phyloP scores from a whole-genome alignment of 768 basidiomycete species.

The Russula sp. region DNA sequence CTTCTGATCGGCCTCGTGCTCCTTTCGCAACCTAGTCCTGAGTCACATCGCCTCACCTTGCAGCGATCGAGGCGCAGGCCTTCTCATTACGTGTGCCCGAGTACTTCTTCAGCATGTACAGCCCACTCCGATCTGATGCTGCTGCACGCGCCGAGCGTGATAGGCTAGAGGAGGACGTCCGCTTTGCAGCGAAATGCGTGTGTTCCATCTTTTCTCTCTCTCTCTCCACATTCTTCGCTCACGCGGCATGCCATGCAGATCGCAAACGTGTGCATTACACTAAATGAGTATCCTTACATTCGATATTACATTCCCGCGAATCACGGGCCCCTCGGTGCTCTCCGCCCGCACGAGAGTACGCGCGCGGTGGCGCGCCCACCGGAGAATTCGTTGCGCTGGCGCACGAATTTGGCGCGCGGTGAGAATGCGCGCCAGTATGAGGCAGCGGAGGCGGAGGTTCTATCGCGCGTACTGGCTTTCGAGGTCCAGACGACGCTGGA shows the following conservation, averaged over 20 bases:
- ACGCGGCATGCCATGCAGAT: conserved; percentile 41
- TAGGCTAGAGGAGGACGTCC: conserved; percentile 82
- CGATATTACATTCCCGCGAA: conserved; percentile 85
- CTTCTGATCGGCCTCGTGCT: not conserved
- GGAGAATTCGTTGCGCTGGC: conserved; percentile 64
- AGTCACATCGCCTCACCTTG: not conserved
- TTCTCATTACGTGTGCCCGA: conserved; percentile 76
- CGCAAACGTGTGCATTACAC: conserved; percentile 77
- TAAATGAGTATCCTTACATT: conserved; percentile 89
- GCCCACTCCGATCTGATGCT: conserved; percentile 69
- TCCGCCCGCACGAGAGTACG: conserved; percentile 59
- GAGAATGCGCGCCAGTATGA: conserved; percentile 61
- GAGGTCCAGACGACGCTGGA: conserved; percentile 81
- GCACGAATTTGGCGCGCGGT: conserved; percentile 73
- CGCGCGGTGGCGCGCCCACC: conserved; percentile 55
- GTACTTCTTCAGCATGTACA: conserved; percentile 84
- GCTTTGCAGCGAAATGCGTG: conserved; percentile 65
- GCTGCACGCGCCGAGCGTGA: conserved; percentile 58
- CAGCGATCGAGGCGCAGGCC: conserved; percentile 79
- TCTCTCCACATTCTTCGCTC: not conserved
- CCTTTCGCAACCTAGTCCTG: not conserved
- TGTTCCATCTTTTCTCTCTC: conserved; percentile 18
- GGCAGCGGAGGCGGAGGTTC: conserved; percentile 64
- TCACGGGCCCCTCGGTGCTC: conserved; percentile 77
- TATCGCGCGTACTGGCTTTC: conserved; percentile 75